Conservation (phyloP, 768 basidiomycete genomes). For the Cyclocybe aegerita region DNA sequence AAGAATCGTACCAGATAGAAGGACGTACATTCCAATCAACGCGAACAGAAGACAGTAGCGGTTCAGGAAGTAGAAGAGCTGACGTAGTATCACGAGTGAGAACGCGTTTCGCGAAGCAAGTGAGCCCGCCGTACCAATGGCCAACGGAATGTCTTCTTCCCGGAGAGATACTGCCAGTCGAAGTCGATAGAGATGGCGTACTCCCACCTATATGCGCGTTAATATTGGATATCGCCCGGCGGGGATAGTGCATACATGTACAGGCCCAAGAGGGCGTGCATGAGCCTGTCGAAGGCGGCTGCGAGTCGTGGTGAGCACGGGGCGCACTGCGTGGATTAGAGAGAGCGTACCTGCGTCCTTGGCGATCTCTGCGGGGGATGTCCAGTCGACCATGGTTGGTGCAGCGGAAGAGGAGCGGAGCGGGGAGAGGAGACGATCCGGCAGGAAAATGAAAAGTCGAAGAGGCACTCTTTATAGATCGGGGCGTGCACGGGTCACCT, state of each 20-base stretch:
- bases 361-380: constrained; percentile 43
- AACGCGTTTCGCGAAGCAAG: background rate
- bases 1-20: constrained; percentile 1
- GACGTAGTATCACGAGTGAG: background rate
- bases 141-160: constrained; percentile 62
- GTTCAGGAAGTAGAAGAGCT: constrained; percentile 72
- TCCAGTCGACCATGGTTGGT: constrained; percentile 57
- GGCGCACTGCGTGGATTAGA: background rate
- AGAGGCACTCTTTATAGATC: constrained; percentile 19
- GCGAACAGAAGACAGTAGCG: constrained; percentile 66
- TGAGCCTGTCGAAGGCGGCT: constrained; percentile 54
- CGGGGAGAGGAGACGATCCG: constrained; percentile 15
- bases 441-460: constrained; percentile 7
- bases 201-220: constrained; percentile 53
- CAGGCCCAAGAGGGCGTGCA: constrained; percentile 58
- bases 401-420: constrained; percentile 15
- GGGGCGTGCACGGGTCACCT: constrained; percentile 16
- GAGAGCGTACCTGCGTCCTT: constrained; percentile 43
- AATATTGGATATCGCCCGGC: constrained; percentile 5
- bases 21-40: constrained; percentile 65
- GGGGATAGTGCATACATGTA: constrained; percentile 47
- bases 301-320: constrained; percentile 1
- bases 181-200: constrained; percentile 61
- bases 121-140: constrained; percentile 49
- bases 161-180: constrained; percentile 60